Base-by-base conservation (phyloP, 2,329 filamentous ascomycete genomes). In the Emmonsiellopsis sp. region DNA sequence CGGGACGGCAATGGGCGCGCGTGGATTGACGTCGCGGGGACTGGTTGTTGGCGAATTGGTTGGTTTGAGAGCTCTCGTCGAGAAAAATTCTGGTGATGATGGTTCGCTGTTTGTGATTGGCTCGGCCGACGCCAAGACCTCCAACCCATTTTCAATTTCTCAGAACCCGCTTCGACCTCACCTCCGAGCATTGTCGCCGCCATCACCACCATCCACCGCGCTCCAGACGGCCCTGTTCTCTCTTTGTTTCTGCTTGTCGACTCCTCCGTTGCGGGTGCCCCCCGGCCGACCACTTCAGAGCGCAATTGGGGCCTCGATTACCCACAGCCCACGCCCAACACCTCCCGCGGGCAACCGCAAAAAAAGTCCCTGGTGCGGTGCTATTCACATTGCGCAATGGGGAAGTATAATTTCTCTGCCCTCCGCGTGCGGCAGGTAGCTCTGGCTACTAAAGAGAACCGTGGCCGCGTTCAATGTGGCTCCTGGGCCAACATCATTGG, bases 401-500 rank as follows among this genome's bases (percentile, higher is more conserved):
- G 72, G 58, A 74, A 71, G 63, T 67, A 71, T 62, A 74, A 75
- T 56, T 63, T 75, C 59, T 68, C 71, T 59, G 72, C 73, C 49
- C 68, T 74, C 45, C 70, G 70, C 51, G 73, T 75, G 53, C 68
- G 73, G 59, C 67, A 69, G 59, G 71, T 64, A 27, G 72, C 70
- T 37, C 58, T 75, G 42, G 64, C 62, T 33, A 68, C 71, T 57
- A 62, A 66, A 52, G 63, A 66, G 46, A 62, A 61, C 45, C 66
- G 65, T 45, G 71, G 71, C 58, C 68, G 62, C 39, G 57, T 55
- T 13, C 61, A 60, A 42, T 57, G 66, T n/a, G 72, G 71, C 21
- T 61, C 63, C 62, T 86, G 83, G 83, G 78, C 80, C 60, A 66
- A 76, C 48, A 72, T 80, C 9, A 64, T 85, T 42, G 71, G 72